Percentiles rank a stretch among this genome's conserved stretches.
Conservation (phyloP, 192 early-diverging fungal species). For the Phycomyces nitens region DNA sequence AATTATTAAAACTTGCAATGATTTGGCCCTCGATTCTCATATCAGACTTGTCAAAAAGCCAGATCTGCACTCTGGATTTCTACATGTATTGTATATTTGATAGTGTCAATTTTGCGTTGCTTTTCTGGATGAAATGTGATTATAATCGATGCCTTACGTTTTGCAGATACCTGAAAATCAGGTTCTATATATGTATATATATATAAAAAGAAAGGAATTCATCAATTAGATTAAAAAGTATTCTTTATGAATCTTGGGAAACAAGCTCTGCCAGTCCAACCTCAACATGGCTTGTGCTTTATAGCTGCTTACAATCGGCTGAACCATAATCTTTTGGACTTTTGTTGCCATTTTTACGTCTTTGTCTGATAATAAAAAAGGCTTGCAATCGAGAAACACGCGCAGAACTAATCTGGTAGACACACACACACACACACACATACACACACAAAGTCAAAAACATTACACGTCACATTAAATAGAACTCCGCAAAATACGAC, state of each 20-base stretch:
- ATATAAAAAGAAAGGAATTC: background rate
- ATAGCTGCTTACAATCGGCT: slow-evolving; percentile 63
- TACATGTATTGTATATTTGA: slow-evolving; percentile 23
- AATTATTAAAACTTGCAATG: slow-evolving; percentile 56
- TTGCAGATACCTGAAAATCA: slow-evolving; percentile 96
- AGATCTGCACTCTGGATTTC: slow-evolving; percentile 88
- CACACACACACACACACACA: too few species aligned
- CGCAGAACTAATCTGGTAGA: too few species aligned
- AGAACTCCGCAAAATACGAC: too few species aligned
- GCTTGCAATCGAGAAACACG: too few species aligned
- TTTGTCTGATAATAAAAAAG: too few species aligned
- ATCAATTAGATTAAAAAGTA: too few species aligned
- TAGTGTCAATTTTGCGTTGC: too few species aligned
- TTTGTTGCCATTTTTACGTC: slow-evolving; percentile 51
- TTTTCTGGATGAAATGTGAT: too few species aligned
- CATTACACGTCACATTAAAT: too few species aligned
- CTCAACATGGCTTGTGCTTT: too few species aligned
- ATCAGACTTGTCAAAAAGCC: slow-evolving; percentile 90
- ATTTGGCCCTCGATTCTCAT: slow-evolving; percentile 90
- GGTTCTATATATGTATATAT: slow-evolving; percentile 54
- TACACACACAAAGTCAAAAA: too few species aligned
- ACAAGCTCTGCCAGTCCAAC: background rate
- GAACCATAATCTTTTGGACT: slow-evolving; percentile 83
- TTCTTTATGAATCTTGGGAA: too few species aligned
- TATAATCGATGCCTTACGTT: slow-evolving; percentile 52